These are phyloP conservation scores for Botrytis fragariae DNA, from an alignment of 2,329 filamentous ascomycete species.

Conservation along the genomic window DNA sequence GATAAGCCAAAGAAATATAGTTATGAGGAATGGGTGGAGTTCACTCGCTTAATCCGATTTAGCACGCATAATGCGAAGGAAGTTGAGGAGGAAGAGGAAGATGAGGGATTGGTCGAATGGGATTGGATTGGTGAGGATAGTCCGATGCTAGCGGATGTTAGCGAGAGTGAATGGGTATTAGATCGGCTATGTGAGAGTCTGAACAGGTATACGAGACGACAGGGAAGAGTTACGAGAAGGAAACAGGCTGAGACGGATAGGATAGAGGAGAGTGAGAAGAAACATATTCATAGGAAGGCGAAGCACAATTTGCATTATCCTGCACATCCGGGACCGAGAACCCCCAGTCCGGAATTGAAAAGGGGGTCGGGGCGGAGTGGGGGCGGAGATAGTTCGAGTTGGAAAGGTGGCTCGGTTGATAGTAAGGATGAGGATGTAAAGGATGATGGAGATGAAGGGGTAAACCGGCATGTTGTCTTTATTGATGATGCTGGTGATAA, in stretches of 20 bases:
- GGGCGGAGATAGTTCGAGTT: background rate
- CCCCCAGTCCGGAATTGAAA: background rate
- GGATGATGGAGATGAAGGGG: background rate
- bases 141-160: conserved; percentile 61
- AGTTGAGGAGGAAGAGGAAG: conserved; percentile 47
- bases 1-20: conserved; percentile 52
- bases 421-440: background rate
- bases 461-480: background rate
- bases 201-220: conserved; percentile 40
- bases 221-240: conserved; percentile 29
- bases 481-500: background rate
- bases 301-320: conserved; percentile 12
- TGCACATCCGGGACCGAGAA: conserved; percentile 10
- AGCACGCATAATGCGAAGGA: conserved; percentile 40
- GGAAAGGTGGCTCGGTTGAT: background rate
- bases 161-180: conserved; percentile 66
- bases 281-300: conserved; percentile 1
- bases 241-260: background rate
- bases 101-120: conserved; percentile 63
- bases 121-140: conserved; percentile 71
- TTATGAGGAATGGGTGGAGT: conserved; percentile 69
- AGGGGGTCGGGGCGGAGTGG: background rate
- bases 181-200: conserved; percentile 65
- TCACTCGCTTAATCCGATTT: conserved; percentile 61
- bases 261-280: background rate